A percentile compares a stretch with the other conserved stretches of the same genome.
Conservation (phyloP, 2,329 filamentous ascomycete species). For the Penicillium concentricum region DNA sequence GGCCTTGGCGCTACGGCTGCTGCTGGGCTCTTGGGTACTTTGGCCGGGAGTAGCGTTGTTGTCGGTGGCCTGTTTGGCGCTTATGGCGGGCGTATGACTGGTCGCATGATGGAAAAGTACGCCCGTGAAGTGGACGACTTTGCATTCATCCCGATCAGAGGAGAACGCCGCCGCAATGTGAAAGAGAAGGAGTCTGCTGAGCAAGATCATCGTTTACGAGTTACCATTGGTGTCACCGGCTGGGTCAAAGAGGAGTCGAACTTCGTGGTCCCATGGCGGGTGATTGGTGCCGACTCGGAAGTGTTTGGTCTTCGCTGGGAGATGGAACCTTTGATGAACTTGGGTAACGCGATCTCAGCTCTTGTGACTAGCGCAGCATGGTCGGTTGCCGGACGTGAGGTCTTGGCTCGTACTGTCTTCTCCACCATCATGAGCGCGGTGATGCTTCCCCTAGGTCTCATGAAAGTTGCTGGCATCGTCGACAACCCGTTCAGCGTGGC, state of each 20-base stretch:
- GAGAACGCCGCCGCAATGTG: slow-evolving; percentile 44
- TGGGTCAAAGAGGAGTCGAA: slow-evolving; percentile 74
- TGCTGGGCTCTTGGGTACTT: slow-evolving; percentile 73
- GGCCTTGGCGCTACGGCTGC: slow-evolving; percentile 73
- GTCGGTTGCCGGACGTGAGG: slow-evolving; percentile 67
- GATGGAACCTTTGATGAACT: slow-evolving; percentile 69
- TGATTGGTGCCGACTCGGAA: slow-evolving; percentile 70
- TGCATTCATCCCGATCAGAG: slow-evolving; percentile 73
- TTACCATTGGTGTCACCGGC: slow-evolving; percentile 80
- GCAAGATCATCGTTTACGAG: slow-evolving; percentile 67
- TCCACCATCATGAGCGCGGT: slow-evolving; percentile 64
- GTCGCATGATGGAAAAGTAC: slow-evolving; percentile 86
- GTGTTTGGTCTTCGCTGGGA: slow-evolving; percentile 85
- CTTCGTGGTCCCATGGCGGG: slow-evolving; percentile 74
- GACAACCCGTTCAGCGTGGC: slow-evolving; percentile 83
- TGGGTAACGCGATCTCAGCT: slow-evolving; percentile 74
- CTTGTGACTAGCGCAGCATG: slow-evolving; percentile 81
- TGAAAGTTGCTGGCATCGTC: slow-evolving; percentile 66
- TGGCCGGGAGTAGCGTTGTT: slow-evolving; percentile 75
- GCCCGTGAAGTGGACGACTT: slow-evolving; percentile 85
- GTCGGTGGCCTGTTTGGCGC: slow-evolving; percentile 87
- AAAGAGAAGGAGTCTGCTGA: slow-evolving; percentile 42
- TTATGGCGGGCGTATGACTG: slow-evolving; percentile 80
- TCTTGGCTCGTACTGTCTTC: slow-evolving; percentile 70
- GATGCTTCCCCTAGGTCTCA: slow-evolving; percentile 66